A percentile compares a stretch with the other conserved stretches of the same genome.
Evolutionary conservation across 2,329 filamentous ascomycete species (phyloP).

Genomic region (Aspergillus brunneoviolaceus): DNA sequence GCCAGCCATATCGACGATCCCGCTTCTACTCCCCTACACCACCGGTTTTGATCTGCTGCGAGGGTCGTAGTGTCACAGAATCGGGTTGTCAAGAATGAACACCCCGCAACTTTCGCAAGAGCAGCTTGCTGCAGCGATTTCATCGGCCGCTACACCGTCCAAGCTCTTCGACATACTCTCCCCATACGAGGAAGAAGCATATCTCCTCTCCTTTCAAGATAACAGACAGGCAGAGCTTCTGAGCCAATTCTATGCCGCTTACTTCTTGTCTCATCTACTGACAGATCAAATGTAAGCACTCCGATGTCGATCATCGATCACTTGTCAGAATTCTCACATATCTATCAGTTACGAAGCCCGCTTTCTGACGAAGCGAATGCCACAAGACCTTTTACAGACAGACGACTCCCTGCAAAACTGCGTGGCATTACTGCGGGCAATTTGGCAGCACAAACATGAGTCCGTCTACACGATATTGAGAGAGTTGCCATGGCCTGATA

Average conservation of each 20-base stretch:
- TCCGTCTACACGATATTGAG: conserved; percentile 38
- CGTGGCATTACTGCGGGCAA: conserved; percentile 36
- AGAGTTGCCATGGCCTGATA: conserved; percentile 35
- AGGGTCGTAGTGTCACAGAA: background rate
- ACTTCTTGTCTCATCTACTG: conserved; percentile 42
- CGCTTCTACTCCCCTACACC: background rate
- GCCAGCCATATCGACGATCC: background rate
- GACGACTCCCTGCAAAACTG: conserved; percentile 38
- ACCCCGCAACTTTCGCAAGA: conserved; percentile 31
- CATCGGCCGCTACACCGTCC: conserved; percentile 30
- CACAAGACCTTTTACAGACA: conserved; percentile 27
- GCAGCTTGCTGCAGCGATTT: conserved; percentile 31
- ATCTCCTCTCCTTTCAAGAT: conserved; percentile 26
- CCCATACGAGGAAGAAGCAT: conserved; percentile 38
- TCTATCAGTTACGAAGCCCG: conserved; percentile 39
- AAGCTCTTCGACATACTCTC: conserved; percentile 38
- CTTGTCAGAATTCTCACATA: conserved; percentile 6
- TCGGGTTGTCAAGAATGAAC: conserved; percentile 23
- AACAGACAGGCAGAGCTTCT: conserved; percentile 30
- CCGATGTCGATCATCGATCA: background rate
- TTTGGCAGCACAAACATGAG: conserved; percentile 40
- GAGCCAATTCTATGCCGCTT: conserved; percentile 40
- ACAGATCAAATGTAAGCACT: conserved; percentile 39
- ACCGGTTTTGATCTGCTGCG: background rate
- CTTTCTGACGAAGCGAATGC: conserved; percentile 39